phyloP scores from a whole-genome alignment of 768 basidiomycete species.

The Podaxis pistillaris region DNA sequence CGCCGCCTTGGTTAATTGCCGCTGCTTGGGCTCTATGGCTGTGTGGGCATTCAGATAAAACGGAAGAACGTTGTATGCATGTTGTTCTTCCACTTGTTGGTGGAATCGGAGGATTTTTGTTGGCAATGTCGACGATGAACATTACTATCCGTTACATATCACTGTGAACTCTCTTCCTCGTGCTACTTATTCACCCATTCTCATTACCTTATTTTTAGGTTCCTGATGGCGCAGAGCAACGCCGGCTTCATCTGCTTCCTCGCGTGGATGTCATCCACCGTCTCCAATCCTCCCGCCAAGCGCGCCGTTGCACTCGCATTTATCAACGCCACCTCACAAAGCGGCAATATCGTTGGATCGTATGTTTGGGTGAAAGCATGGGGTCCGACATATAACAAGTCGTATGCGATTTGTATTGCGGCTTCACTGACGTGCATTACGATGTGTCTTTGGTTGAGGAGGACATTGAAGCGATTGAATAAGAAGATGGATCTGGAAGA shows the following conservation, averaged over 20 bases:
- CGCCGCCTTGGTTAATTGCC: slow-evolving; percentile 64
- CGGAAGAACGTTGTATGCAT: slow-evolving; percentile 71
- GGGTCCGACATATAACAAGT: slow-evolving; percentile 69
- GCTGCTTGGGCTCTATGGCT: slow-evolving; percentile 52
- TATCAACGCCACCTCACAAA: slow-evolving; percentile 77
- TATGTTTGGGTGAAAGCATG: slow-evolving; percentile 70
- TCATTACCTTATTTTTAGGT: slow-evolving; percentile 37
- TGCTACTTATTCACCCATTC: neutral
- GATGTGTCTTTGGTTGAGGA: slow-evolving; percentile 49
- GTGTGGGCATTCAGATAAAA: slow-evolving; percentile 70
- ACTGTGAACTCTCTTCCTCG: slow-evolving; percentile 34
- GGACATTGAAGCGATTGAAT: slow-evolving; percentile 43
- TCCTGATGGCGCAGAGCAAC: slow-evolving; percentile 76
- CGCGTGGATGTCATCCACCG: slow-evolving; percentile 51
- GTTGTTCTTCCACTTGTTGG: slow-evolving; percentile 48
- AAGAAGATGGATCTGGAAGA: slow-evolving; percentile 37
- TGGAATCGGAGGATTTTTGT: slow-evolving; percentile 67
- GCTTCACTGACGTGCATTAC: slow-evolving; percentile 48
- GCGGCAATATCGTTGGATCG: slow-evolving; percentile 84
- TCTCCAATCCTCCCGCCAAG: slow-evolving; percentile 72
- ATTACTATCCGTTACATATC: slow-evolving; percentile 62
- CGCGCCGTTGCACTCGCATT: slow-evolving; percentile 84
- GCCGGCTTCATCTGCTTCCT: slow-evolving; percentile 68
- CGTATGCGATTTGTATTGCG: slow-evolving; percentile 72
- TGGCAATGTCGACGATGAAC: slow-evolving; percentile 65